These are phyloP conservation scores for Lentinula edodes DNA, from an alignment of 768 basidiomycete genomes.

Conservation along the genomic window DNA sequence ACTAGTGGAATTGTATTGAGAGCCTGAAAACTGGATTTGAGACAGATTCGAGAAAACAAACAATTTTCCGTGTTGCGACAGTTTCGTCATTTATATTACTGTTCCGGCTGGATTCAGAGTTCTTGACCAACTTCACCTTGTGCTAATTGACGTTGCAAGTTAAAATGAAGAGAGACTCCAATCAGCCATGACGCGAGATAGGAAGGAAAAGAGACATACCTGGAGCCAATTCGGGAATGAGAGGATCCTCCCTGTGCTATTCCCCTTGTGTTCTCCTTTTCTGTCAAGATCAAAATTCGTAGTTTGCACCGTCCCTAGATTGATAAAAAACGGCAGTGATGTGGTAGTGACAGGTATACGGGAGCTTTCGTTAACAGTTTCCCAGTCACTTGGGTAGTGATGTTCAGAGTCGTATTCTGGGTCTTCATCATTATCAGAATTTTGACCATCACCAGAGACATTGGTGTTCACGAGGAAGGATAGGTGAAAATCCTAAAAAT, in stretches of 20 bases:
- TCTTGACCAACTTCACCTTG: background rate
- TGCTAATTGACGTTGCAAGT: background rate
- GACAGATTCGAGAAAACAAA: background rate
- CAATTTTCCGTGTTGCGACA: background rate
- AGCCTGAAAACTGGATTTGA: background rate
- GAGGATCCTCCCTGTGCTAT: constrained; percentile 1
- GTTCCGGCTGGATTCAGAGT: background rate
- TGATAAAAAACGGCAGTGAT: background rate
- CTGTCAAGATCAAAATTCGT: background rate
- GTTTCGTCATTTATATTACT: background rate
- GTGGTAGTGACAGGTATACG: background rate
- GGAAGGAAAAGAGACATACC: background rate
- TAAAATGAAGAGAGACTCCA: background rate
- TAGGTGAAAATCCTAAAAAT: background rate
- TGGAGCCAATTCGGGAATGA: constrained; percentile 5
- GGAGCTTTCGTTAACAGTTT: background rate
- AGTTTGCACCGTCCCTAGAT: background rate
- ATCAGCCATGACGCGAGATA: background rate
- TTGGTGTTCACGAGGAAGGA: background rate
- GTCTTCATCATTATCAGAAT: background rate
- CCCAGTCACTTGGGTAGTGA: constrained; percentile 5
- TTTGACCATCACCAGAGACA: background rate
- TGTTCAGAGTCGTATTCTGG: background rate
- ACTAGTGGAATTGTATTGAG: background rate
- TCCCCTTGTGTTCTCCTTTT: background rate